Base-by-base conservation (phyloP, 768 basidiomycete genomes). In the Suillus luteus region DNA sequence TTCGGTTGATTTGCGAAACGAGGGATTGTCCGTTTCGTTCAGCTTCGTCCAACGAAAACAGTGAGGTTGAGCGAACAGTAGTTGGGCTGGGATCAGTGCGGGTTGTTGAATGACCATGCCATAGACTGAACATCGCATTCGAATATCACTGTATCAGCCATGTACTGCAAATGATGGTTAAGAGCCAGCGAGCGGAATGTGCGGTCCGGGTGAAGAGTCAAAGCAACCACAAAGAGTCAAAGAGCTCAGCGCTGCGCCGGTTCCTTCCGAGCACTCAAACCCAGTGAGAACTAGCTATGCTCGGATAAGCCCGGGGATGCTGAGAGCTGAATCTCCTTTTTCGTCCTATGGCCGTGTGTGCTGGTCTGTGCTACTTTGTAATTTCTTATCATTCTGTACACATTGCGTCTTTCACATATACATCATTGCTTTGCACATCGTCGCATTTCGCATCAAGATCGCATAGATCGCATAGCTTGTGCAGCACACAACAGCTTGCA, bases 11-110 rank as follows among this genome's bases (percentile, higher is more conserved):
- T 52, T 19, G 17, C 51, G 51, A 86, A 46, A 84, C 82, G 37
- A 71, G 70, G 38, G 86, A 85, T 27, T 11, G 87, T 83, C 59
- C 83, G 83, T 52, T 83, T 80, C 31, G 82, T 10, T 19, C n/a
- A 46, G 11, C n/a, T 46, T 46, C 10, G 44, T n/a, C 10, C 10
- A 44, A 44, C n/a, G 9, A 10, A 9, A 44, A 10, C 43, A 44
- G 3, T 3, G 43, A n/a, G 9, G 19, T 10, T 44, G 4, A n/a
- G 38, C 38, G 12, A 37, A 40, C 14, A 14, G 5, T 40, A 14
- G 38, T 38, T n/a, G 43, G 3, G 19, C 1, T 10, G 19, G 44
- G 44, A n/a, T 19, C 3, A 44, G 19, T 10, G 15, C 19, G 8
- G 17, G 81, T 15, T 52, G 9, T n/a, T 44, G 1, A n/a, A n/a